These are phyloP conservation scores for Colletotrichum sp. DNA, from an alignment of 2,329 filamentous ascomycete species.

Conservation along the genomic window DNA sequence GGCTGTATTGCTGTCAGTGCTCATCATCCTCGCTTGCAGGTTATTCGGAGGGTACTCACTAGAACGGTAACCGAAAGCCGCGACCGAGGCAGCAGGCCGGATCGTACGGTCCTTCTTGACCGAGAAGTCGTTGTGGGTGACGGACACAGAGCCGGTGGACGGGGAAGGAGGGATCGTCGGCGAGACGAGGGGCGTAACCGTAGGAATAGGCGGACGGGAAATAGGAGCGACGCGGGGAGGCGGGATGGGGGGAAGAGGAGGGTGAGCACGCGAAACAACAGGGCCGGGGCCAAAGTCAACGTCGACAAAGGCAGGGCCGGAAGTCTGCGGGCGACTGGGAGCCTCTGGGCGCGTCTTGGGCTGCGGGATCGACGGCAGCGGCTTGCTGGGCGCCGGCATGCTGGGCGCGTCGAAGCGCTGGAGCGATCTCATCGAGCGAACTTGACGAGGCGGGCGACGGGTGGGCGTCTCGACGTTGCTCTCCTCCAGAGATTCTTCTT, in stretches of 20 bases:
- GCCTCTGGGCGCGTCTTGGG: neutral
- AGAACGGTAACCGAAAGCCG: neutral
- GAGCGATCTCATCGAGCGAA: neutral
- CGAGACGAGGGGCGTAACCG: neutral
- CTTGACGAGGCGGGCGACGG: neutral
- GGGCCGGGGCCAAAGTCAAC: neutral
- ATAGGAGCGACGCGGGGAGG: neutral
- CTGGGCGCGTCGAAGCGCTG: neutral
- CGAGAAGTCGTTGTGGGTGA: slow-evolving; percentile 8
- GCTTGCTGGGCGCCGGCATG: slow-evolving; percentile 11
- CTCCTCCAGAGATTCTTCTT: neutral
- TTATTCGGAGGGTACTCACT: neutral
- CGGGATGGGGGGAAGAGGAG: neutral
- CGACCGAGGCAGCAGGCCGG: neutral
- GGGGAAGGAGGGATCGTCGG: neutral
- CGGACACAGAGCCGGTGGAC: neutral
- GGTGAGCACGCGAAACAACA: neutral
- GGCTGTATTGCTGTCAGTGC: neutral
- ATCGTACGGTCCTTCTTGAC: slow-evolving; percentile 5
- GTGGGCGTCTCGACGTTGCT: slow-evolving; percentile 5
- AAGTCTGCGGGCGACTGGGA: neutral
- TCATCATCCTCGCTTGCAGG: neutral
- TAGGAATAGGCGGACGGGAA: neutral
- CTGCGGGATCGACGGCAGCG: slow-evolving; percentile 2
- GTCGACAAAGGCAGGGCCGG: neutral